A percentile compares a stretch with the other conserved stretches of the same genome.
These are phyloP conservation scores for Colletotrichum sp. DNA, from an alignment of 2,329 filamentous ascomycete species.

Conservation along the genomic window DNA sequence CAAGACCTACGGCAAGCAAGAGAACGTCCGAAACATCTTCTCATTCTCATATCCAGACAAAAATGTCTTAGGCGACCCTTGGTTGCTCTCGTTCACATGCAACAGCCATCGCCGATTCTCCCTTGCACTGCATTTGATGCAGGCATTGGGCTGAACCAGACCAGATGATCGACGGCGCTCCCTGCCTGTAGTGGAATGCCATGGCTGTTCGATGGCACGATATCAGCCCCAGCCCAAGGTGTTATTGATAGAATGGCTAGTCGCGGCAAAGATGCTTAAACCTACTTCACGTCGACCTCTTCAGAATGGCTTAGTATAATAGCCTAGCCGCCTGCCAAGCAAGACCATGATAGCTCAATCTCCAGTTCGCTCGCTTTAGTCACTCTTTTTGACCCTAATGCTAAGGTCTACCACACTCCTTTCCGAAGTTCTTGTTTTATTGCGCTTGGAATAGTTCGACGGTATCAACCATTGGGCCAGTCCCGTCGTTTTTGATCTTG, in stretches of 20 bases:
- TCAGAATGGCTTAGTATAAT: not conserved
- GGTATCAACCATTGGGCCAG: not conserved
- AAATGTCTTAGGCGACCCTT: not conserved
- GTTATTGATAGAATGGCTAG: not conserved
- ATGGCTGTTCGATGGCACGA: not conserved
- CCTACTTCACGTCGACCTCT: not conserved
- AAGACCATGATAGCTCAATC: not conserved
- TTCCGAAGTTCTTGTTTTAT: not conserved
- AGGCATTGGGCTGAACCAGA: not conserved
- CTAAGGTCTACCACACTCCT: not conserved
- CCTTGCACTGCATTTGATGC: not conserved
- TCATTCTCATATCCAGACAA: not conserved
- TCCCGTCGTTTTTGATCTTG: accelerated
- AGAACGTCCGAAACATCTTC: not conserved
- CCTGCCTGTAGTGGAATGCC: not conserved
- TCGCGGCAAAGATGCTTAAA: not conserved
- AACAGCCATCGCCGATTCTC: not conserved
- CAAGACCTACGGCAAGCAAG: not conserved
- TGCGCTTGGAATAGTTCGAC: not conserved
- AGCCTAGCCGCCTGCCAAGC: not conserved
- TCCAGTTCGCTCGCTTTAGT: not conserved
- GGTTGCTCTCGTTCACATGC: not conserved
- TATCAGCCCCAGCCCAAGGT: not conserved
- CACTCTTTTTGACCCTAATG: not conserved
- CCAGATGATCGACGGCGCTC: not conserved